These are phyloP conservation scores for Corymbia calophylla DNA, from an alignment of 441 rosid species.

Conservation along the genomic window DNA sequence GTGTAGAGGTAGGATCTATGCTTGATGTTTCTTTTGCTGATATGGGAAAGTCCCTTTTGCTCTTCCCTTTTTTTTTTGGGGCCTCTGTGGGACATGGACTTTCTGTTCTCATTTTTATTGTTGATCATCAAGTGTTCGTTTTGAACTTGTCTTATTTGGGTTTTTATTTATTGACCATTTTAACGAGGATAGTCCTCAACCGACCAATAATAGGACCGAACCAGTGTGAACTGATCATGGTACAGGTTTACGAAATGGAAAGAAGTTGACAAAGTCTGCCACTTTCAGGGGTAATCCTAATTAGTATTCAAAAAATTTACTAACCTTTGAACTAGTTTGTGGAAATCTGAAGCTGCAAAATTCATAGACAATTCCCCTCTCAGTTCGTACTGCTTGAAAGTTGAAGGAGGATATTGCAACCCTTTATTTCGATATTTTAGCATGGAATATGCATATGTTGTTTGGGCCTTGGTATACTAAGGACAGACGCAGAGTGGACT, in stretches of 20 bases:
- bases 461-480: neutral
- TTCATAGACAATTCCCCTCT: neutral
- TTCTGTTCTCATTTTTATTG: neutral
- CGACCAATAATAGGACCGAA: neutral
- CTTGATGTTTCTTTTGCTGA: neutral
- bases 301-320: neutral
- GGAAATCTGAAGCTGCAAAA: neutral
- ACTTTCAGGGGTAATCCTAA: neutral
- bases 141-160: neutral
- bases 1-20: conserved; percentile 60
- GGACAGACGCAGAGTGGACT: neutral
- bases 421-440: neutral
- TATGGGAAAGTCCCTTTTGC: neutral
- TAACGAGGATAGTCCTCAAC: neutral
- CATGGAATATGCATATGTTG: neutral
- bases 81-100: neutral
- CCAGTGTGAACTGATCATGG: neutral
- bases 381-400: neutral
- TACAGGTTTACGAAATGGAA: neutral
- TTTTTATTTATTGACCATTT: neutral
- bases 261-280: neutral
- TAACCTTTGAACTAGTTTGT: neutral
- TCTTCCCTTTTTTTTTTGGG: neutral
- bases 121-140: neutral
- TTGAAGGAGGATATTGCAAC: neutral